These are phyloP conservation scores for Piper longum DNA, from an alignment of 164 flowering plant species.

Conservation along the genomic window DNA sequence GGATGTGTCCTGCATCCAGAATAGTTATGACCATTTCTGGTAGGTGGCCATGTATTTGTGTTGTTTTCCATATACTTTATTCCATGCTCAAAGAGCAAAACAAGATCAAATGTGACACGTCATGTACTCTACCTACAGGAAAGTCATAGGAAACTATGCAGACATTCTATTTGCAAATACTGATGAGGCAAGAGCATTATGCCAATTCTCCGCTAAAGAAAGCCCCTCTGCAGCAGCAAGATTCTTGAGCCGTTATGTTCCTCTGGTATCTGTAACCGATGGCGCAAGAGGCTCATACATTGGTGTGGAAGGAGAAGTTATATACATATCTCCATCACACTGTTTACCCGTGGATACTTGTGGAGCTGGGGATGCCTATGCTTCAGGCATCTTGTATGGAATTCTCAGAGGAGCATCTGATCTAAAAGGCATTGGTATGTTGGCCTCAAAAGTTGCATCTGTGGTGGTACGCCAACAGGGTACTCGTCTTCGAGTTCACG, in stretches of 20 bases:
- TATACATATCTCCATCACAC: conserved; percentile 70
- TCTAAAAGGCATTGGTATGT: conserved; percentile 59
- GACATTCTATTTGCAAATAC: conserved; percentile 85
- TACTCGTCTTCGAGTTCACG: conserved; percentile 68
- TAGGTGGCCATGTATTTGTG: conserved; percentile 9
- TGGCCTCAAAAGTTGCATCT: conserved; percentile 79
- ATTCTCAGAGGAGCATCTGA: conserved; percentile 59
- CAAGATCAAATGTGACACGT: neutral
- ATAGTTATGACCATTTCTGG: conserved; percentile 90
- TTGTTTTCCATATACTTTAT: neutral
- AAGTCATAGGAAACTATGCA: conserved; percentile 68
- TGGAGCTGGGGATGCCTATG: conserved; percentile 98
- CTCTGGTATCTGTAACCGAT: conserved; percentile 82
- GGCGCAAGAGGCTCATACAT: conserved; percentile 79
- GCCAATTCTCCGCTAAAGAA: conserved; percentile 60
- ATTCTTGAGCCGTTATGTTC: conserved; percentile 81
- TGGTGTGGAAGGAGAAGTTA: conserved; percentile 83
- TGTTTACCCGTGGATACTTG: conserved; percentile 83
- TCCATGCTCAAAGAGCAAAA: neutral
- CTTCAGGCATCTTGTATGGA: conserved; percentile 78
- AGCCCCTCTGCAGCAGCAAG: conserved; percentile 56
- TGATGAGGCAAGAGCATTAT: conserved; percentile 78
- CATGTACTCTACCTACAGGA: conserved; percentile 34
- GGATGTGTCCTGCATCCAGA: conserved; percentile 81
- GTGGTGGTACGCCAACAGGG: conserved; percentile 93